Conservation (phyloP, 2,329 filamentous ascomycete species). For the Diaporthe citri region DNA sequence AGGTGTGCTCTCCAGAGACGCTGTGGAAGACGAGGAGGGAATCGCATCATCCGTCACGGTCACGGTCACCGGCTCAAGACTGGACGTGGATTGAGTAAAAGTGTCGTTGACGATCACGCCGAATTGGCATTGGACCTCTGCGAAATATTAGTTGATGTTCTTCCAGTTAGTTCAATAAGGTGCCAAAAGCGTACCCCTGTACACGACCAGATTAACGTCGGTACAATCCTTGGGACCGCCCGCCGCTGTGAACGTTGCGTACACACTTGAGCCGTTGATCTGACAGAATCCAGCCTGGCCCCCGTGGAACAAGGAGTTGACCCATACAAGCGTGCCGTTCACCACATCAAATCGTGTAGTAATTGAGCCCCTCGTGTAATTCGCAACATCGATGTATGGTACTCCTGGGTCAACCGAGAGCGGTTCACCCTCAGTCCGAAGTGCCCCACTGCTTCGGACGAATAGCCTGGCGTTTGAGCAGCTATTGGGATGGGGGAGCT, state of each 20-base stretch:
- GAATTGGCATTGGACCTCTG: not conserved
- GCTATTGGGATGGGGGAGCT: not conserved
- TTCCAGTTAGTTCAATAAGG: not conserved
- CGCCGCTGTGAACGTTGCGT: not conserved
- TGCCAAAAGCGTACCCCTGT: not conserved
- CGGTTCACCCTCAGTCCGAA: not conserved
- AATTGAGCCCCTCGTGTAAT: not conserved
- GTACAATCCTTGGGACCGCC: not conserved
- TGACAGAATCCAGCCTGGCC: not conserved
- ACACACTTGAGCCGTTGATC: not conserved
- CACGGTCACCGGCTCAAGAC: not conserved
- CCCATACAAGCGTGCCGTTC: not conserved
- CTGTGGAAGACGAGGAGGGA: not conserved
- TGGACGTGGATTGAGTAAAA: not conserved
- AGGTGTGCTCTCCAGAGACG: not conserved
- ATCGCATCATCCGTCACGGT: not conserved
- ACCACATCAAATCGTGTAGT: not conserved
- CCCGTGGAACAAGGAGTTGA: not conserved
- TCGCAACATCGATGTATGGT: not conserved
- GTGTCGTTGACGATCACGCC: not conserved
- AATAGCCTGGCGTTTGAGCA: not conserved
- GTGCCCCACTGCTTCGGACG: not conserved
- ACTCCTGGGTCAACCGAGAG: not conserved
- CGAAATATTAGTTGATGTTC: not conserved
- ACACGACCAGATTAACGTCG: not conserved